Evolutionary conservation across 2,329 filamentous ascomycete species (phyloP), one percentile per base, ranked within the genome.

Genomic region (Fusarium buharicum): DNA sequence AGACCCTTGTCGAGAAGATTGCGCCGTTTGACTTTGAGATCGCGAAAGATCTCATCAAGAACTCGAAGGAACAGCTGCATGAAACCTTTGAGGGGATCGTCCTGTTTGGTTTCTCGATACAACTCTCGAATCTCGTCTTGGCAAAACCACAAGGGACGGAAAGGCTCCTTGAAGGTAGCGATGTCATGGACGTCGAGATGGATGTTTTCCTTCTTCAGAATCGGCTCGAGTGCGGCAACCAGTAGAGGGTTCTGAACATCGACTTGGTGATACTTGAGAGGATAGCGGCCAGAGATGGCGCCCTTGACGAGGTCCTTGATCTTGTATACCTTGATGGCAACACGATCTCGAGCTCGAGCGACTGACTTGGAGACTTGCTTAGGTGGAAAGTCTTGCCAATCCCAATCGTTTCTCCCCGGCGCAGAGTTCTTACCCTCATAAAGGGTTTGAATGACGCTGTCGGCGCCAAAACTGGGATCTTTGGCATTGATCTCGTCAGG

Each of bases 291-390:
- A 0, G 62, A 72, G 33, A 81, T 72, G 50, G 75, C 71, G 4
- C 75, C 72, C 71, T 81, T 80, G 10, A 67, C 66, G 22, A 55
- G 55, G 63, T 82, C 78, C 63, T 79, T 80, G 72, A 78, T 64
- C 73, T 80, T 81, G 77, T 74, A 82, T 17, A 81, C 70, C 57
- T 76, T 78, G 72, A 82, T 78, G 54, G 80, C 78, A 13, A 77
- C 74, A 4, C 75, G 72, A 43, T 77, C 75, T 38, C 80, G 73
- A 7, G 69, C 73, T 36, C 71, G 71, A 41, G 72, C 67, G 4
- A 68, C 72, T 20, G 71, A 70, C 52, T 78, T 79, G 68, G 74
- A 78, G 50, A 78, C 67, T 69, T 79, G 76, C 56, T 74, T 76
- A 31, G 78, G 79, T 4, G 79, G 78, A 47, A 75, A 76, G 53